phyloP scores from a whole-genome alignment of 495 filamentous ascomycete genomes.

The Platismatia glauca region DNA sequence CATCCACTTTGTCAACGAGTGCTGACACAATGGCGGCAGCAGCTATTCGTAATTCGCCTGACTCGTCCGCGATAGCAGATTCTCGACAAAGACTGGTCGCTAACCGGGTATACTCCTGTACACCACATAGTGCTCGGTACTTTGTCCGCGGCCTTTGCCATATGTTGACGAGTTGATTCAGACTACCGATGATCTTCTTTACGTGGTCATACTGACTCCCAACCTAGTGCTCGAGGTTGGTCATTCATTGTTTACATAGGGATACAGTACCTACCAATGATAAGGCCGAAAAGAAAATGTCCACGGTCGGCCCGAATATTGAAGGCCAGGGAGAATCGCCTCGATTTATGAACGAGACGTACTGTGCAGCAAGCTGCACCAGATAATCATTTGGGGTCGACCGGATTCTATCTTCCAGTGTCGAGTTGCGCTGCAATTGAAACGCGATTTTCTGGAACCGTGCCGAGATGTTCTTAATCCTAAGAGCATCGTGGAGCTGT shows the following conservation, averaged over 20 bases:
- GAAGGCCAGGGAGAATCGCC: background rate
- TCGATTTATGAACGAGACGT: constrained; percentile 16
- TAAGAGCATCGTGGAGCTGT: background rate
- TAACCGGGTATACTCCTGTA: constrained; percentile 9
- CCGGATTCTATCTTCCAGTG: background rate
- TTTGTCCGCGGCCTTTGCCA: constrained; percentile 1
- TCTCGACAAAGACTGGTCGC: background rate
- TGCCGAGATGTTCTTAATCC: constrained; percentile 1
- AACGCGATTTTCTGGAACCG: constrained; percentile 1
- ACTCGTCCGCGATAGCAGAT: background rate
- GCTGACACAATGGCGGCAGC: background rate
- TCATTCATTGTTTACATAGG: background rate
- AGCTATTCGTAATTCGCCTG: background rate
- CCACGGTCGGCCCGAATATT: constrained; percentile 1
- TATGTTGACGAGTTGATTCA: background rate
- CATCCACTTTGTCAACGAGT: background rate
- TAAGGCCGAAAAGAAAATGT: constrained; percentile 13
- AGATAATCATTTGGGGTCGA: background rate
- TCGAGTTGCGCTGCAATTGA: background rate
- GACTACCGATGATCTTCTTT: constrained; percentile 2
- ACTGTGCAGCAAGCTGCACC: constrained; percentile 12
- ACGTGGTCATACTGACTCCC: constrained; percentile 10
- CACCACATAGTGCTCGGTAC: background rate
- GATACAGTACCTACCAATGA: constrained; percentile 7
- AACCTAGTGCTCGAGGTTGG: constrained; percentile 1